Evolutionary conservation across 805 yeast species (phyloP), one percentile per base, ranked within the genome.

Genomic region (Barnettozyma pratensis): DNA sequence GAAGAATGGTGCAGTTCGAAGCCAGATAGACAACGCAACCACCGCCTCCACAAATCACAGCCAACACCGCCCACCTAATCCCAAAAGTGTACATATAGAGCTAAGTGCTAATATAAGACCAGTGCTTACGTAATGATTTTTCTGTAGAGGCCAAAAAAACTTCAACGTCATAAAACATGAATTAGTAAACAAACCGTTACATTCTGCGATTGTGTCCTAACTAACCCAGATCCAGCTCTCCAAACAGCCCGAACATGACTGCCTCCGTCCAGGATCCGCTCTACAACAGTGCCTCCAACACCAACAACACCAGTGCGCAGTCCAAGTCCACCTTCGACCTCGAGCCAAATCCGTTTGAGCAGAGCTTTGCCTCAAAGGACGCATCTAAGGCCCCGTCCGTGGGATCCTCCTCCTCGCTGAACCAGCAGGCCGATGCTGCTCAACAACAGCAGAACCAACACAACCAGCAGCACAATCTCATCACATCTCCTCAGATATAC

Each of bases 291-390:
- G n/a, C 37, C 9, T 7, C 43, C 28, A 26, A 32, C 14, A 32
- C 32, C 27, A 30, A 31, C 19, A 25, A 37, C 9, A 8, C 41
- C 19, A 28, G 37, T 27, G 19, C 41, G 12, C 42, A 42, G 31
- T 46, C 59, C 10, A 57, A 59, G 39, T 54, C 62, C 4, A 54
- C 87, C 38, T 79, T 88, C 59, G 92, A 85, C 52, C 71, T 90
- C 50, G 99, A 94, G 65, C 96, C 94, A 8, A 92, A 92, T 60
- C 97, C 97, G 5, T 92, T 92, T 63, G 99, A 92, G 66, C 87
- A 85, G 65, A 87, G 96, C 44, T 92, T 92, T 70, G 97, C 94
- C n/a, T 69, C 81, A 3, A 81, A 80, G 51, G 76, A 74, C 27
- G 47, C 50, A 32, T 46, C 57, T 6, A 49, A 44, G 28, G 55